Conservation (phyloP, 2,329 filamentous ascomycete genomes). For the Colletotrichum falcatum region DNA sequence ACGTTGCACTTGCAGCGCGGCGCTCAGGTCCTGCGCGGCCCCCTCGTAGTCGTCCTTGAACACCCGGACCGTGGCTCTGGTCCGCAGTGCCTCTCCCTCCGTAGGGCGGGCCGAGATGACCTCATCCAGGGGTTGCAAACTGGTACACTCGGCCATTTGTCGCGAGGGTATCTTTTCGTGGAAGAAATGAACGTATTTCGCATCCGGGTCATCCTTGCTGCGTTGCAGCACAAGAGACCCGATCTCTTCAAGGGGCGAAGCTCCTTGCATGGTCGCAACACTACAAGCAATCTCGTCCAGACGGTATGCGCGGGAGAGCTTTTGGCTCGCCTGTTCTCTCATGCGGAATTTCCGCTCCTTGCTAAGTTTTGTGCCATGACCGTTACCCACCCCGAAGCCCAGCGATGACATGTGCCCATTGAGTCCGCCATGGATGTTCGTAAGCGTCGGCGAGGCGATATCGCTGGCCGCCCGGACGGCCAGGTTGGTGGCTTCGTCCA, state of each 20-base stretch:
- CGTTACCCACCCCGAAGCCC: conserved; percentile 69
- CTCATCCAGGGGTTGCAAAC: conserved; percentile 73
- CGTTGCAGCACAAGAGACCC: conserved; percentile 79
- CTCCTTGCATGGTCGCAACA: conserved; percentile 85
- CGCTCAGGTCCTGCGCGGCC: conserved; percentile 77
- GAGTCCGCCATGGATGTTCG: conserved; percentile 61
- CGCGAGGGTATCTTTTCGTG: conserved; percentile 88
- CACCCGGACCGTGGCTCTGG: conserved; percentile 78
- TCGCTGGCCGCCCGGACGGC: conserved; percentile 83
- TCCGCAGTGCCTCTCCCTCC: conserved; percentile 76
- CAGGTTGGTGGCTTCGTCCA: conserved; percentile 84
- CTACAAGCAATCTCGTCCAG: conserved; percentile 87
- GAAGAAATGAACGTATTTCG: conserved; percentile 92
- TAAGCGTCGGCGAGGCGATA: conserved; percentile 73
- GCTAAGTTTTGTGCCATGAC: conserved; percentile 75
- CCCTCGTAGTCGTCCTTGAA: conserved; percentile 81
- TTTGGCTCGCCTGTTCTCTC: conserved; percentile 82
- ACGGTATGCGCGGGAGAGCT: conserved; percentile 81
- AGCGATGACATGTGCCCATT: conserved; percentile 49
- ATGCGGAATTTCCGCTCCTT: conserved; percentile 82
- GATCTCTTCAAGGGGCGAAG: conserved; percentile 81
- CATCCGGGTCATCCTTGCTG: conserved; percentile 75
- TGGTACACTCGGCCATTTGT: conserved; percentile 78
- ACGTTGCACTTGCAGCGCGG: conserved; percentile 69
- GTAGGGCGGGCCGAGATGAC: conserved; percentile 73